phyloP scores from a whole-genome alignment of 805 yeast species.

The Schwanniomyces pseudopolymorphus region DNA sequence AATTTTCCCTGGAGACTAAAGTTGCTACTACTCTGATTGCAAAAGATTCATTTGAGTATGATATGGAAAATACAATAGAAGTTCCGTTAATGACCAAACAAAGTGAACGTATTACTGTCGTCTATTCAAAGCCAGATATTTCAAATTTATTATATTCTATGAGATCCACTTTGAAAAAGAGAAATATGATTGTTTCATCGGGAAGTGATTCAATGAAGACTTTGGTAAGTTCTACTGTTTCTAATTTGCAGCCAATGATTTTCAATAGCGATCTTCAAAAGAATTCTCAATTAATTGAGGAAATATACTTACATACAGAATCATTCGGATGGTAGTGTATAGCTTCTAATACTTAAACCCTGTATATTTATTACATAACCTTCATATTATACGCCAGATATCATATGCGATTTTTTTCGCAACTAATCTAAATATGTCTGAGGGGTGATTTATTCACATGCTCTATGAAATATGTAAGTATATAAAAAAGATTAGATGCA shows the following conservation, averaged over 20 bases:
- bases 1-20: background rate
- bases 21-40: background rate
- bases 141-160: conserved; percentile 14
- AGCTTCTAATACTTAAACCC: background rate
- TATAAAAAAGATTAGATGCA: no score
- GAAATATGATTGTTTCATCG: conserved; percentile 44
- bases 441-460: conserved; percentile 14
- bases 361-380: background rate
- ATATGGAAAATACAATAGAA: conserved; percentile 7
- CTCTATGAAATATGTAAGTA: background rate
- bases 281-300: conserved; percentile 29
- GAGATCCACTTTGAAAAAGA: conserved; percentile 15
- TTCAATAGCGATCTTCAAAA: conserved; percentile 25
- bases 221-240: conserved; percentile 38
- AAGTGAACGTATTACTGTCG: conserved; percentile 11
- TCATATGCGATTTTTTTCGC: background rate
- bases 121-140: conserved; percentile 20
- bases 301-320: conserved; percentile 52
- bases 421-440: no score
- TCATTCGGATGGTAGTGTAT: conserved; percentile 43
- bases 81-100: background rate
- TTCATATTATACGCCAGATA: background rate
- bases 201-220: conserved; percentile 45
- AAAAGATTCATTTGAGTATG: conserved; percentile 1
- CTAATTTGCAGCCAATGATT: conserved; percentile 37